phyloP scores from a whole-genome alignment of 495 filamentous ascomycete species.

The Aspergillus taichungensis region DNA sequence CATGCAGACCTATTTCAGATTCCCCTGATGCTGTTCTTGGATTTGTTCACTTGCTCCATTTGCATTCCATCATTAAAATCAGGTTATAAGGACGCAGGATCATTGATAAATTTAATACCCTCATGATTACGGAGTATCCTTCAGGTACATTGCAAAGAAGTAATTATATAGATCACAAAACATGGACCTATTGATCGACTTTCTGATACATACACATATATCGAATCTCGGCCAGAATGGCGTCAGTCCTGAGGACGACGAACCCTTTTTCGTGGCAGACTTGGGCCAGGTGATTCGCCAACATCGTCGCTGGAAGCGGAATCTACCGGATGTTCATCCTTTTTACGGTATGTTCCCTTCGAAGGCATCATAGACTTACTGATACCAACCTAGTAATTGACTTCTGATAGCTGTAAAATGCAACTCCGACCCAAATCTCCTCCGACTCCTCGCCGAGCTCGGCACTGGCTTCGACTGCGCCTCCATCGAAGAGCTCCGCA shows the following conservation, averaged over 20 bases:
- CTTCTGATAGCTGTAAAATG: constrained; percentile 26
- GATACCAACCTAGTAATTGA: no score
- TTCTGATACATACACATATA: neutral
- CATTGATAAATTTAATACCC: no score
- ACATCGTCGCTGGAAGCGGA: constrained; percentile 3
- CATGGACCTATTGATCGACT: neutral
- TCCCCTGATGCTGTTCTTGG: no score
- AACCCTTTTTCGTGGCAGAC: constrained; percentile 6
- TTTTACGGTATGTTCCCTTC: constrained; percentile 3
- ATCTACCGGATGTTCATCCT: constrained; percentile 2
- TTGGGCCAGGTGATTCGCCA: constrained; percentile 2
- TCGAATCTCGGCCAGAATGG: neutral
- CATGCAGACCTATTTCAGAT: no score
- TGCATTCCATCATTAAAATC: no score
- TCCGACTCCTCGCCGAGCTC: constrained; percentile 16
- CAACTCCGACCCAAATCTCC: constrained; percentile 20
- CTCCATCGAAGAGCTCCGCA: constrained; percentile 19
- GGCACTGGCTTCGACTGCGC: constrained; percentile 29
- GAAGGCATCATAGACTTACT: no score
- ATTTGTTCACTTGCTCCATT: no score
- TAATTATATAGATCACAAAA: neutral
- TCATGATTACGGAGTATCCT: no score
- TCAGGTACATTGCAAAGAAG: no score
- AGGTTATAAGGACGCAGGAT: no score
- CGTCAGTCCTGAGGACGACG: neutral